These are phyloP conservation scores for Aspergillus uvarum DNA, from an alignment of 2,329 filamentous ascomycete species.

Conservation along the genomic window DNA sequence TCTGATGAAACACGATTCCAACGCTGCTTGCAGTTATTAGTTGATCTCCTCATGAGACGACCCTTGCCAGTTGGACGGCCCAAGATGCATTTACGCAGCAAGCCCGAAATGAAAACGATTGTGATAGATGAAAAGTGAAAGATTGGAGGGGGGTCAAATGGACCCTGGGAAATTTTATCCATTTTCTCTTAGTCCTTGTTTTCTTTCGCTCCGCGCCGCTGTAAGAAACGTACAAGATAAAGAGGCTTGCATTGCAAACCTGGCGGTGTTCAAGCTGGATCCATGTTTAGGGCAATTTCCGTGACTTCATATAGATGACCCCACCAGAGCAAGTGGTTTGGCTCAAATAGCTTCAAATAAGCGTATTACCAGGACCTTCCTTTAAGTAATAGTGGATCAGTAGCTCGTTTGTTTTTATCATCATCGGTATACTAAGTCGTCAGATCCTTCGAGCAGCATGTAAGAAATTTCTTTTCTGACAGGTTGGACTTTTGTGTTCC, in stretches of 20 bases:
- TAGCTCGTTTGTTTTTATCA: neutral
- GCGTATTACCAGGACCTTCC: constrained; percentile 5
- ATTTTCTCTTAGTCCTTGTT: neutral
- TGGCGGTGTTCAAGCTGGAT: neutral
- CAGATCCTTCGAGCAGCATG: neutral
- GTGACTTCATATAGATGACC: constrained; percentile 11
- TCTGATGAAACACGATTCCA: neutral
- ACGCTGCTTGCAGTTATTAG: neutral
- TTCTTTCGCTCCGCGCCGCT: neutral
- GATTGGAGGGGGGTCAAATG: neutral
- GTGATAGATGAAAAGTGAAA: neutral
- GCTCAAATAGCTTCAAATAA: constrained; percentile 6
- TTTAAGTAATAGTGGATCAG: constrained; percentile 5
- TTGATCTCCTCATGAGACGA: neutral
- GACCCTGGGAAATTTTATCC: neutral
- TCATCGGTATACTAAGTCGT: neutral
- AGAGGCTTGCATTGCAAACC: neutral
- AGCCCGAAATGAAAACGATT: constrained; percentile 3
- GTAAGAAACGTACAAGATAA: neutral
- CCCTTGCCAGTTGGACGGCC: neutral
- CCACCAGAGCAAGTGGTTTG: constrained; percentile 8
- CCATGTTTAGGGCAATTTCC: constrained; percentile 10
- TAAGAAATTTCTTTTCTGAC: neutral
- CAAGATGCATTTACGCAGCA: neutral
- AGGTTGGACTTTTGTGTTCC: neutral